Base-by-base conservation (phyloP, 2,329 filamentous ascomycete genomes). In the Pseudopyricularia cyperi region DNA sequence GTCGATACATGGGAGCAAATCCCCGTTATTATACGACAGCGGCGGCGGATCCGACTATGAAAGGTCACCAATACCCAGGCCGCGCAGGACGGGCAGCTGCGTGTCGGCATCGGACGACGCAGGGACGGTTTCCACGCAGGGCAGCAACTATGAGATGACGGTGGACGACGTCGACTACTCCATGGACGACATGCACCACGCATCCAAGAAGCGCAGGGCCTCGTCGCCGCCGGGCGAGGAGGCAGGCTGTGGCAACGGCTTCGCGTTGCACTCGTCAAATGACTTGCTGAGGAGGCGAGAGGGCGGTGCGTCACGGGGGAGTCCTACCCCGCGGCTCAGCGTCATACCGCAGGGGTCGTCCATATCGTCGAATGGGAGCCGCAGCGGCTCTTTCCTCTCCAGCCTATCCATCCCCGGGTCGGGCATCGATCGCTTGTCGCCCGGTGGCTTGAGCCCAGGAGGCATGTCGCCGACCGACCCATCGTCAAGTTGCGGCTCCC, bases 151-250 rank as follows among this genome's bases (percentile, higher is more conserved):
- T 17, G 72, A 76, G n/a, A 68, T 66, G 59, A 74, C 76, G 1
- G 74, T 71, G 24, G 76, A 78, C 9, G 76, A 78, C 22, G 57
- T 52, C 1, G 63, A 73, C 61, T 61, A 71, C 56, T 57, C 74
- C 58, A 59, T 70, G 75, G 61, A 79, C 61, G 69, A 72, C 65
- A 62, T 67, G 0, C 56, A 57, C 55, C 48, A 50, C 17, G 62
- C 69, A 2, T 60, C 64, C 8, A 74, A 76, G 7, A 81, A 81
- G 64, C 71, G 77, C 47, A 69, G 77, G 37, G 77, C 77, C 2
- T 76, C 75, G 0, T 80, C 76, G 26, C 76, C 77, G 1, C 73
- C 71, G 0, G 65, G 68, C 3, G 74, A 75, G 11, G 75, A 78
- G 28, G 75, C 77, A 22, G 61, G 68, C 7, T 66, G 67, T 52